Base-by-base conservation (phyloP, 1,284 basidiomycete species). In the Sporisorium graminicola region DNA sequence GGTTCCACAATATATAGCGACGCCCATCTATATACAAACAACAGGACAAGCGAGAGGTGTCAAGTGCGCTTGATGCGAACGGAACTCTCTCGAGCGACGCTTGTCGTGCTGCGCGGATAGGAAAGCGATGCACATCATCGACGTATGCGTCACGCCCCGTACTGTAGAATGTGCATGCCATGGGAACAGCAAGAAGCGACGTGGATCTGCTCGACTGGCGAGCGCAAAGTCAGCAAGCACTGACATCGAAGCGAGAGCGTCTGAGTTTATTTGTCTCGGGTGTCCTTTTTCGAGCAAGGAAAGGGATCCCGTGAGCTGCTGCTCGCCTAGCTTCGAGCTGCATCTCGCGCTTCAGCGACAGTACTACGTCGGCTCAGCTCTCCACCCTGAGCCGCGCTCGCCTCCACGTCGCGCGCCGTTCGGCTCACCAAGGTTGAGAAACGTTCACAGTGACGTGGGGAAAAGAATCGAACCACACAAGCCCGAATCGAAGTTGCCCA, bases 201-300 rank as follows among this genome's bases (percentile, higher is more conserved):
- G n/a, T 8, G 3, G 18, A 43, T 3, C 40, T n/a, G 40, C 40
- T 43, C 37, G 37, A n/a, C n/a, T 43, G 20, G 14, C 5, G 3
- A 18, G 5, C 40, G n/a, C n/a, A n/a, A n/a, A n/a, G n/a, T n/a
- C n/a, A n/a, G n/a, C n/a, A n/a, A n/a, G n/a, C n/a, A n/a, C n/a
- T n/a, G n/a, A 43, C n/a, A 3, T 43, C 40, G 27, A 50, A 50
- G 47, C 47, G 47, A 50, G 47, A 50, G 47, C 22, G 18, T n/a
- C 16, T 18, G 27, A 49, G 46, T 27, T 47, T 47, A 13, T 47
- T 47, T 47, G 46, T 26, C 44, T 46, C 16, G 16, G 2, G 3
- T 46, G 1, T 46, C 44, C 8, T 20, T n/a, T 18, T 20, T n/a
- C n/a, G 16, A 43, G 40, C 1, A 9, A 20, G 5, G 6, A n/a